Percentiles rank a stretch among this genome's conserved stretches.
phyloP scores from a whole-genome alignment of 2,329 filamentous ascomycete genomes.

The Leptographium flavum region DNA sequence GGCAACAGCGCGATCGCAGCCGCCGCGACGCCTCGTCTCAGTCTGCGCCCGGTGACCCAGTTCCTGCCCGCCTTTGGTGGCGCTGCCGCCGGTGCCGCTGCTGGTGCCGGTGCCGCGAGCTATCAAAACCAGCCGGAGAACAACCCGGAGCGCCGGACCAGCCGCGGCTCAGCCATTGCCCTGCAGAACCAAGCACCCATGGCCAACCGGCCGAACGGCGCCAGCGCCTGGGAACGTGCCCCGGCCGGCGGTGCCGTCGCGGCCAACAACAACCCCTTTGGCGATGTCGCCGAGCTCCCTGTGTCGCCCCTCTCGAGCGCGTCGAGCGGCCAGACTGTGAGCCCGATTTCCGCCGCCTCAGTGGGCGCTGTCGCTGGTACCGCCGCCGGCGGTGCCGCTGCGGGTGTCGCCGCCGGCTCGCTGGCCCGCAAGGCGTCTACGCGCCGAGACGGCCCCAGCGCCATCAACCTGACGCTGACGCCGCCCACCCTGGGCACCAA shows the following conservation, averaged over 20 bases:
- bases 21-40: conserved; percentile 61
- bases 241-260: conserved; percentile 26
- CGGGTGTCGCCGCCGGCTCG: conserved; percentile 24
- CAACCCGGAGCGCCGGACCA: conserved; percentile 31
- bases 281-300: conserved; percentile 39
- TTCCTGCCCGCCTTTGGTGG: conserved; percentile 54
- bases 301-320: conserved; percentile 25
- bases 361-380: conserved; percentile 14
- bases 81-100: conserved; percentile 6
- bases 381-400: conserved; percentile 15
- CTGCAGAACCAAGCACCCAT: conserved; percentile 17
- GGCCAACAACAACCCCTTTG: conserved; percentile 66
- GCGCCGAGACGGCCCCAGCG: conserved; percentile 34
- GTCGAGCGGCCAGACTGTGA: conserved; percentile 21
- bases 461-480: conserved; percentile 38
- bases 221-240: conserved; percentile 32
- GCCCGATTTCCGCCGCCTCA: too few relatives aligned
- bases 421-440: conserved; percentile 41
- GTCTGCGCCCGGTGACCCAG: conserved; percentile 70
- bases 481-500: conserved; percentile 13
- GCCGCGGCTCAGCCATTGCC: conserved; percentile 30
- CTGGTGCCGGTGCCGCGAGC: background rate
- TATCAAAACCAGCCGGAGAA: background rate
- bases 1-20: conserved; percentile 29
- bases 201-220: conserved; percentile 15